These are phyloP conservation scores for Mortierella claussenii DNA, from an alignment of 192 early-diverging fungal genomes.

Conservation along the genomic window DNA sequence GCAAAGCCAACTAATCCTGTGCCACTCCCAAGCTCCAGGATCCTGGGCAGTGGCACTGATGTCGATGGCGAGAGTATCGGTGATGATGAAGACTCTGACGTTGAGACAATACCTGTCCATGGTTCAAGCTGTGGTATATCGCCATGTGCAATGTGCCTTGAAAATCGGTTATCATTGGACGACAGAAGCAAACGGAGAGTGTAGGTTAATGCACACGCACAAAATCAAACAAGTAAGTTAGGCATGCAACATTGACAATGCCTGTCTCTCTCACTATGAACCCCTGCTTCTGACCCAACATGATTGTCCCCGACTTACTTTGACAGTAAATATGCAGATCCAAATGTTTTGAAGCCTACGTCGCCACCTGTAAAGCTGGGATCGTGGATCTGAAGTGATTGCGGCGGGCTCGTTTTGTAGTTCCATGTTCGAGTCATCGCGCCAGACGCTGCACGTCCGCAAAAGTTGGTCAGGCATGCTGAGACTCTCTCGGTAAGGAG, in stretches of 20 bases:
- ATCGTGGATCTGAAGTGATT: constrained; percentile 57
- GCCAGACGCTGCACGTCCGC: constrained; percentile 46
- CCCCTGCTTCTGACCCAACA: no score
- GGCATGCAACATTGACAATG: no score
- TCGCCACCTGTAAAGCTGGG: constrained; percentile 62
- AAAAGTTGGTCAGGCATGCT: constrained; percentile 41
- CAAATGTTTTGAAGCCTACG: constrained; percentile 68
- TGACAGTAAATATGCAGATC: constrained; percentile 61
- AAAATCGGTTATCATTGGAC: neutral
- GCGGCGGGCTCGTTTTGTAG: constrained; percentile 25
- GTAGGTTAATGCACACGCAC: no score
- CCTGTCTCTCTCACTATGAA: no score
- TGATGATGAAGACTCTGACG: constrained; percentile 11
- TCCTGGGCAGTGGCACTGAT: constrained; percentile 22
- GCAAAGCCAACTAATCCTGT: constrained; percentile 63
- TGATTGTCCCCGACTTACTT: no score
- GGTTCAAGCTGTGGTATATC: constrained; percentile 51
- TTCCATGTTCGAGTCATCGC: constrained; percentile 52
- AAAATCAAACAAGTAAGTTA: no score
- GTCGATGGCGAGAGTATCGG: constrained; percentile 1
- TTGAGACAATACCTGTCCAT: constrained; percentile 12
- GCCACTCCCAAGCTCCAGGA: constrained; percentile 66
- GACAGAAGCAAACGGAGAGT: neutral
- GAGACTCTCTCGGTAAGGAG: constrained; percentile 36
- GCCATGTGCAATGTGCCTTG: constrained; percentile 51